Percentiles rank a stretch among this genome's conserved stretches.
Conservation (phyloP, 805 yeast genomes). For the Wickerhamiella slavikovae region DNA sequence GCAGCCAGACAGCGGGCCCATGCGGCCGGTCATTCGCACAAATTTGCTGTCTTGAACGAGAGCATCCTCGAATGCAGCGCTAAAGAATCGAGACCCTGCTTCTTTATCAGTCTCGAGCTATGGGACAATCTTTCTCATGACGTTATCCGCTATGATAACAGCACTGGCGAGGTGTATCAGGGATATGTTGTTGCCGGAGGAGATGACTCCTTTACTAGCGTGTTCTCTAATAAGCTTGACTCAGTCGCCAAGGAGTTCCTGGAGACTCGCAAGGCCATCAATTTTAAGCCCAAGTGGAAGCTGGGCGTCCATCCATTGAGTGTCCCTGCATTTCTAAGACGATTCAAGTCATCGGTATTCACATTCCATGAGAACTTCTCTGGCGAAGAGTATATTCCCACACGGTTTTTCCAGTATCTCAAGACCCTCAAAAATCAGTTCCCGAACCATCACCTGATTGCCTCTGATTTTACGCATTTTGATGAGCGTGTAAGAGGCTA, state of each 20-base stretch:
- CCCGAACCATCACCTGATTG: conserved; percentile 55
- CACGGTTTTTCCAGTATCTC: conserved; percentile 45
- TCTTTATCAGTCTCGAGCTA: conserved; percentile 61
- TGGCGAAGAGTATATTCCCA: conserved; percentile 67
- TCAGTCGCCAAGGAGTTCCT: conserved; percentile 30
- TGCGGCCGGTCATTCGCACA: conserved; percentile 28
- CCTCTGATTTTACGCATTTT: conserved; percentile 44
- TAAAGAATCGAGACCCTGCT: conserved; percentile 42
- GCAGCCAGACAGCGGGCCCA: conserved; percentile 23
- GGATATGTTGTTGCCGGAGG: conserved; percentile 59
- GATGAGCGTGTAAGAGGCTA: conserved; percentile 28
- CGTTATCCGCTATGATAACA: conserved; percentile 50
- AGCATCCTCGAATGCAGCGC: conserved; percentile 60
- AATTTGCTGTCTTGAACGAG: conserved; percentile 45
- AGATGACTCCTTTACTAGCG: conserved; percentile 56
- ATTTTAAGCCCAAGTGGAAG: conserved; percentile 13
- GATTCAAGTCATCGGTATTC: conserved; percentile 28
- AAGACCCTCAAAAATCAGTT: conserved; percentile 39
- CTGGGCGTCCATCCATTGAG: conserved; percentile 40
- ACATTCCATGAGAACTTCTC: conserved; percentile 52
- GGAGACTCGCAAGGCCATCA: conserved; percentile 26
- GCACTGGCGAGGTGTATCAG: conserved; percentile 47
- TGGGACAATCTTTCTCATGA: conserved; percentile 76
- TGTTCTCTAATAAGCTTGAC: conserved; percentile 42
- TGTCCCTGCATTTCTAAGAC: conserved; percentile 25